These are phyloP conservation scores for Millerago galiae DNA, from an alignment of 805 yeast species.

Conservation along the genomic window DNA sequence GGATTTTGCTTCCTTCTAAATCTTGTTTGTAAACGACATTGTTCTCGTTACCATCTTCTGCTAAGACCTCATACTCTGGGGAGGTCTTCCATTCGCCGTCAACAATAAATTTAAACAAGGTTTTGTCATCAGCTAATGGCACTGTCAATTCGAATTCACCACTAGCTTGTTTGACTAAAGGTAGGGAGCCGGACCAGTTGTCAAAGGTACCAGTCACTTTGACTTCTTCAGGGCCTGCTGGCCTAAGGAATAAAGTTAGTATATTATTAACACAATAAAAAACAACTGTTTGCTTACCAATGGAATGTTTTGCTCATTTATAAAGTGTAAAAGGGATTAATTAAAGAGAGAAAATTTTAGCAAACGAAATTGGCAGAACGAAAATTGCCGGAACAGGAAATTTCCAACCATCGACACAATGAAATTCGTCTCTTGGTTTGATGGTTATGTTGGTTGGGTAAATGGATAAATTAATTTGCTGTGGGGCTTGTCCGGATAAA, in stretches of 20 bases:
- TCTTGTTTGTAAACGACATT: constrained; percentile 27
- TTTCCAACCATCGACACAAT: no score
- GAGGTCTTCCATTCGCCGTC: constrained; percentile 59
- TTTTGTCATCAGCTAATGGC: constrained; percentile 41
- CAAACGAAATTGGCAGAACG: background rate
- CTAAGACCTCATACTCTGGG: constrained; percentile 33
- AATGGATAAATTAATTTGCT: no score
- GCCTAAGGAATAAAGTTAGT: constrained; percentile 31
- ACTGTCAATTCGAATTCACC: constrained; percentile 56
- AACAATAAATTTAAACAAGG: constrained; percentile 54
- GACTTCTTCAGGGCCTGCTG: constrained; percentile 50
- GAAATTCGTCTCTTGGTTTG: no score
- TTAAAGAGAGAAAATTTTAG: background rate
- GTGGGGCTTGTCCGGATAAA: background rate
- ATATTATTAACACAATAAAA: no score
- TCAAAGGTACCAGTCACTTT: constrained; percentile 68
- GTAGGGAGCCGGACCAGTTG: constrained; percentile 56
- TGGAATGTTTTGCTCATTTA: constrained; percentile 4
- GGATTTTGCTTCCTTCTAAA: constrained; percentile 25
- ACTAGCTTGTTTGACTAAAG: constrained; percentile 51
- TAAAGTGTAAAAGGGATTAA: no score
- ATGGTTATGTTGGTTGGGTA: no score
- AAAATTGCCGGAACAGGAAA: background rate
- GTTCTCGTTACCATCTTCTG: constrained; percentile 32
- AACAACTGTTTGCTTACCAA: no score